A percentile compares a stretch with the other conserved stretches of the same genome.
Conservation (phyloP, 148 eudicot species). For the Bassia scoparia region DNA sequence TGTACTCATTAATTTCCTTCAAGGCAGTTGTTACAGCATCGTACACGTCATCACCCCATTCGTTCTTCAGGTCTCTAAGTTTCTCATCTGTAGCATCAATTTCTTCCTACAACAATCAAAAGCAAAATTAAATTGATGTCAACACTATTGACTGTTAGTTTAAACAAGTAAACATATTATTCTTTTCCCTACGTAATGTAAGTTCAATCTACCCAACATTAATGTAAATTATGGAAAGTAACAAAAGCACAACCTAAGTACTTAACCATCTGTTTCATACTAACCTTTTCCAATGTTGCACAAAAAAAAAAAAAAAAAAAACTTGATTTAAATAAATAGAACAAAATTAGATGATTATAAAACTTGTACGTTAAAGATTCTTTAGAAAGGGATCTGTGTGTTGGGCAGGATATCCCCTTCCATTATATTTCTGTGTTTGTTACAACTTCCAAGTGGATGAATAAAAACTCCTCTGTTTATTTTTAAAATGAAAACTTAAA, state of each 20-base stretch:
- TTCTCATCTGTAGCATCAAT: constrained; percentile 41
- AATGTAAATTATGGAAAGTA: neutral
- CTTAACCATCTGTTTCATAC: too few relatives aligned
- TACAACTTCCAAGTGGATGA: neutral
- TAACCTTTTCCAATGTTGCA: neutral
- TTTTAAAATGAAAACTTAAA: neutral
- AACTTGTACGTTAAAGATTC: neutral
- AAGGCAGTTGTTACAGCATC: constrained; percentile 43
- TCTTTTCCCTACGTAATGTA: neutral
- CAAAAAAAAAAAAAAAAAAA: neutral
- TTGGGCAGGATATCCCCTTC: neutral
- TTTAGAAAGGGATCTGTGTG: neutral
- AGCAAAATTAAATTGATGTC: neutral
- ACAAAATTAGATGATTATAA: neutral
- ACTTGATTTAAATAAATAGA: too few relatives aligned
- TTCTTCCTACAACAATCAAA: constrained; percentile 41
- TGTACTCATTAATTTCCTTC: constrained; percentile 56
- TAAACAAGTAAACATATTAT: neutral
- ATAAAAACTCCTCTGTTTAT: neutral
- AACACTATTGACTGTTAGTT: neutral
- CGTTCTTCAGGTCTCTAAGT: constrained; percentile 37
- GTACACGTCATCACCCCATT: constrained; percentile 44
- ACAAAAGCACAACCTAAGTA: neutral
- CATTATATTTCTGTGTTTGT: neutral
- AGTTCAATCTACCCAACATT: neutral